Base-by-base conservation (phyloP, 2,329 filamentous ascomycete species). In the Paecilomyces variotii region DNA sequence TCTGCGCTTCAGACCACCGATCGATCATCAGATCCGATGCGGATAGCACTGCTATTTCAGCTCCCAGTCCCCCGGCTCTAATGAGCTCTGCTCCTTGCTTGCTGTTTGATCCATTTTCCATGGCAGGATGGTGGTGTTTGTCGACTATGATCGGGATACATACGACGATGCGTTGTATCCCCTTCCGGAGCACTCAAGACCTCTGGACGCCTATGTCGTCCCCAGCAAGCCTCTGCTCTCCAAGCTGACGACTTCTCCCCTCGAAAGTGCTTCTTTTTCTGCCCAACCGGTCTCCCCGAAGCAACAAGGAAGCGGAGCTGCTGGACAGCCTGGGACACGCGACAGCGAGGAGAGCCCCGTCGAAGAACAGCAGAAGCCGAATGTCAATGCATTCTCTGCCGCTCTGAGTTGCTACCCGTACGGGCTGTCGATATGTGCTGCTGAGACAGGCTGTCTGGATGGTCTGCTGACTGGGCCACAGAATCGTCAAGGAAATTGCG, bases 401-500 rank as follows among this genome's bases (percentile, higher is more conserved):
- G 75, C 74, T 56, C 64, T 80, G 66, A 74, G 74, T 57, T 80
- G 78, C 66, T 80, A 80, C 68, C 78, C 78, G 78, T 80, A 77
- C 62, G 73, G 66, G 57, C 55, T 56, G 59, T 58, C 58, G 35
- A 57, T 58, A 61, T 56, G 56, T 49, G 53, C 57, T 49, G 60
- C 60, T 59, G 53, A 28, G 54, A 50, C 57, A 12, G 60, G 52
- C 59, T 57, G 60, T 54, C 34, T 45, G 2, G 11, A 6, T 5
- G 34, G 12, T 26, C 32, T 57, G 60, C 63, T 67, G 58, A 64
- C 61, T 56, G 61, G 28, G 53, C 51, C 62, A 60, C 78, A 96
- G 91, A 67, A 85, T 96, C 70, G 85, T 89, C 65, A 84, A 86
- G 63, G 84, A 87, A 66, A 83, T 97, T 64, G 88, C 89, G 54